These are phyloP conservation scores for Candida boleticola DNA, from an alignment of 805 yeast species.

Conservation along the genomic window DNA sequence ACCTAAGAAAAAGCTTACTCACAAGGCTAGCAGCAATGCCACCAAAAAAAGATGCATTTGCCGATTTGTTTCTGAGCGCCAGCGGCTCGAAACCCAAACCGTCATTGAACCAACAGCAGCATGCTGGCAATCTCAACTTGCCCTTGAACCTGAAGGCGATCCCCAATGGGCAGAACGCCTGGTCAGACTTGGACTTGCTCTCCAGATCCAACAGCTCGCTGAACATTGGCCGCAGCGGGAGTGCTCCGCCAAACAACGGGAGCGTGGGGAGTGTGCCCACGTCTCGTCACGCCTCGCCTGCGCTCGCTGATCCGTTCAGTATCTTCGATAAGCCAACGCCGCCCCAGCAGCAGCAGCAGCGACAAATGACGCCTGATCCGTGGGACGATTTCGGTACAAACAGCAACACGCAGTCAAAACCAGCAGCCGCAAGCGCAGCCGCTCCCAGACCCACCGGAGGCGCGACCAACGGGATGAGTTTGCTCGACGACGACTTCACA, in stretches of 20 bases:
- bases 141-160: neutral
- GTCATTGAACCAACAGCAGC: conserved; percentile 6
- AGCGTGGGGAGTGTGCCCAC: neutral
- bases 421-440: too few species aligned
- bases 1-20: too few species aligned
- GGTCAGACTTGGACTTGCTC: conserved; percentile 40
- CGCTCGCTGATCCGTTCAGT: neutral
- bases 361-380: conserved; percentile 11
- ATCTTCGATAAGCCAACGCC: neutral
- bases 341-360: neutral
- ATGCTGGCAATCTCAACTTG: neutral
- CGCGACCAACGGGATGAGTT: conserved; percentile 11
- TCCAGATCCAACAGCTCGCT: conserved; percentile 2
- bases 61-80: conserved; percentile 40
- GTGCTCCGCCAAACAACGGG: conserved; percentile 3
- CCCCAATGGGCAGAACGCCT: conserved; percentile 12
- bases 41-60: conserved; percentile 46
- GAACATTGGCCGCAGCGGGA: conserved; percentile 3
- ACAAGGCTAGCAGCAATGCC: conserved; percentile 19
- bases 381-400: conserved; percentile 3
- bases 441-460: too few species aligned
- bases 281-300: neutral
- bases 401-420: too few species aligned
- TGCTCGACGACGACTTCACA: conserved; percentile 43
- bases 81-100: conserved; percentile 14